Conservation (phyloP, 2,329 filamentous ascomycete genomes). For the Xylariaceae sp. region DNA sequence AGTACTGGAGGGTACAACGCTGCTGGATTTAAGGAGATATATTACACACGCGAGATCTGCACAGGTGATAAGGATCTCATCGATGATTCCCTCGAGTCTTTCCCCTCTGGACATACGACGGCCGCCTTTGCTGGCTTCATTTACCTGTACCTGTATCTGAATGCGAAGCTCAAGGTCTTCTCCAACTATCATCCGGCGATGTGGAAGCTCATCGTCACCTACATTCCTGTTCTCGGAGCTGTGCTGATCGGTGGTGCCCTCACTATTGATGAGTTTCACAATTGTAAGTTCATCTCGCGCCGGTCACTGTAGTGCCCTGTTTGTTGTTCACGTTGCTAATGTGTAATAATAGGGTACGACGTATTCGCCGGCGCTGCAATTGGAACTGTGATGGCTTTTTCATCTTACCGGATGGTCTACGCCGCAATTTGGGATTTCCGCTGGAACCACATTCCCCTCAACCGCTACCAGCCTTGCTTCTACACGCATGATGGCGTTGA, state of each 20-base stretch:
- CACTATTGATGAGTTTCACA: slow-evolving; percentile 70
- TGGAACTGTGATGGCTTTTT: slow-evolving; percentile 62
- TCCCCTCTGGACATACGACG: slow-evolving; percentile 71
- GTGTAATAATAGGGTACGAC: slow-evolving; percentile 49
- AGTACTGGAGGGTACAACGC: slow-evolving; percentile 45
- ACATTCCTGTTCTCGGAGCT: slow-evolving; percentile 64
- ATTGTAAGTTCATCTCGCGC: slow-evolving; percentile 42
- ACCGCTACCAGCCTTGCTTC: slow-evolving; percentile 52
- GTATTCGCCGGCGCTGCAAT: slow-evolving; percentile 63
- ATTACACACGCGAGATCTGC: slow-evolving; percentile 68
- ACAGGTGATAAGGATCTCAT: slow-evolving; percentile 62
- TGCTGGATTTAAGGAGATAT: slow-evolving; percentile 54
- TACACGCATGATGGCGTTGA: slow-evolving; percentile 43
- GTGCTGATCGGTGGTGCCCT: slow-evolving; percentile 64
- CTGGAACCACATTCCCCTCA: slow-evolving; percentile 61
- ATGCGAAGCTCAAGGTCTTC: slow-evolving; percentile 74
- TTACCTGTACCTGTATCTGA: slow-evolving; percentile 69
- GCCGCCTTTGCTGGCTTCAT: slow-evolving; percentile 70
- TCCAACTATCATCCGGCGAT: slow-evolving; percentile 67
- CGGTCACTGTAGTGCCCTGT: not conserved
- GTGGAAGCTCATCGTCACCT: slow-evolving; percentile 67
- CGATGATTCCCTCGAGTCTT: slow-evolving; percentile 65
- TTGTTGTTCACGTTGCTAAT: not conserved
- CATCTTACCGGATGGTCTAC: slow-evolving; percentile 63
- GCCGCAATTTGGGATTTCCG: slow-evolving; percentile 65